A percentile compares a stretch with the other conserved stretches of the same genome.
Conservation (phyloP, 192 early-diverging fungal species). For the Entomortierella beljakovae region DNA sequence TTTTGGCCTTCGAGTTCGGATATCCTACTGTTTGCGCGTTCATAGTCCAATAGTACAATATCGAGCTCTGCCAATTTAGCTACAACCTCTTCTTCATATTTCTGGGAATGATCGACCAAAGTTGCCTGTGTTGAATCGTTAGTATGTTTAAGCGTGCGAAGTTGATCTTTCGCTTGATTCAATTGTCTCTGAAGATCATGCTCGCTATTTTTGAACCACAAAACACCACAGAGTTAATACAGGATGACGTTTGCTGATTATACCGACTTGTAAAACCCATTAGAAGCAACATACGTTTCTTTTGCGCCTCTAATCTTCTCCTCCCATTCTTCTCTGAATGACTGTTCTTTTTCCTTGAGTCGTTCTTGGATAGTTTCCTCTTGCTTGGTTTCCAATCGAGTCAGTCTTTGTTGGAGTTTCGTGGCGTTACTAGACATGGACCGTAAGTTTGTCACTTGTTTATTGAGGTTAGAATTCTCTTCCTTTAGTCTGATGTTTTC, state of each 20-base stretch:
- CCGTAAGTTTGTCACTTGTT: conserved; percentile 53
- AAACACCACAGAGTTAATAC: too few species aligned
- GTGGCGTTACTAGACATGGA: conserved; percentile 60
- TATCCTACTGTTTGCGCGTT: conserved; percentile 79
- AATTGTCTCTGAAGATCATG: conserved; percentile 85
- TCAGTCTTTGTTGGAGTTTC: conserved; percentile 65
- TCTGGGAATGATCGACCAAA: conserved; percentile 69
- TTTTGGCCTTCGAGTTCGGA: conserved; percentile 78
- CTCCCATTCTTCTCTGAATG: conserved; percentile 79
- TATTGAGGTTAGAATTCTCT: conserved; percentile 59
- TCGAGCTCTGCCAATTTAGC: conserved; percentile 89
- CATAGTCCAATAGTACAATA: conserved; percentile 86
- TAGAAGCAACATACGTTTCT: conserved; percentile 64
- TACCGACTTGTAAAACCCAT: too few species aligned
- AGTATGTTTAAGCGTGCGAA: conserved; percentile 72
- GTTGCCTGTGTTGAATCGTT: conserved; percentile 81
- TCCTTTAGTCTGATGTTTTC: conserved; percentile 71
- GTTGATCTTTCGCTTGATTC: conserved; percentile 80
- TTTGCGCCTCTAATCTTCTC: conserved; percentile 85
- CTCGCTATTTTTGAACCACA: conserved; percentile 61
- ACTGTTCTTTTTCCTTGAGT: conserved; percentile 74
- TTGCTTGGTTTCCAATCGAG: conserved; percentile 71
- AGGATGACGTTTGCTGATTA: too few species aligned
- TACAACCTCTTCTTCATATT: conserved; percentile 85
- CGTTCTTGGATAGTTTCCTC: conserved; percentile 79